Base-by-base conservation (phyloP, 331 rosid species). In the Telfairia occidentalis region DNA sequence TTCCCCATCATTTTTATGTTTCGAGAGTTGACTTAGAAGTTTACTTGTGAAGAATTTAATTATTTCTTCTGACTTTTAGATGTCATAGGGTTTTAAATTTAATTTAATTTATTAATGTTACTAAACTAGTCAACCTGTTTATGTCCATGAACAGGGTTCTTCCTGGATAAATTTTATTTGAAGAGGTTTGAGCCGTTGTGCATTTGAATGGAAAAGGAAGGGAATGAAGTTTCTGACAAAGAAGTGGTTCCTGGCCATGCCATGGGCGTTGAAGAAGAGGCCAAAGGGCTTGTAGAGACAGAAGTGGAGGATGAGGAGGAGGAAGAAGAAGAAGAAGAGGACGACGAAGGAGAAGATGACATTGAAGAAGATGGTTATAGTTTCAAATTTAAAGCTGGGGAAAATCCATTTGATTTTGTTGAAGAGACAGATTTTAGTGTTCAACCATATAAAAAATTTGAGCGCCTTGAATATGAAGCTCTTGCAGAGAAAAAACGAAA, bases 391-490 rank as follows among this genome's bases (percentile, higher is more conserved):
- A 53, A 81, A 53, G 89, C 81, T 0, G 97, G 92, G 4, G 84
- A 81, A 54, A 86, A 87, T 71, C 96, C 94, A 24, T 79, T 89
- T 80, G 96, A 86, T 64, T 84, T 93, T 32, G 74, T 93, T 30
- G 84, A 81, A 76, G 86, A 81, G 49, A 75, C 78, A 35, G 84
- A 83, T 60, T 84, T 85, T 21, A 77, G 82, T 32, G 79, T 85
- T 59, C 90, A 81, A 67, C 67, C 85, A 52, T 89, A 88, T 75
- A 85, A 83, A 84, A 86, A 81, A 74, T 87, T 88, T 50, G 82
- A 85, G 81, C 92, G 88, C 49, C 89, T 80, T 10, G 96, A 89
- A 79, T 76, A 86, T 42, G 86, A 89, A 84, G 97, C 94, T 54
- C 90, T 84, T 2, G 91, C 96, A 6, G 82, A 79, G 75, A 86